These are phyloP conservation scores for Austroboletus eburneus DNA, from an alignment of 768 basidiomycete genomes.

Conservation along the genomic window DNA sequence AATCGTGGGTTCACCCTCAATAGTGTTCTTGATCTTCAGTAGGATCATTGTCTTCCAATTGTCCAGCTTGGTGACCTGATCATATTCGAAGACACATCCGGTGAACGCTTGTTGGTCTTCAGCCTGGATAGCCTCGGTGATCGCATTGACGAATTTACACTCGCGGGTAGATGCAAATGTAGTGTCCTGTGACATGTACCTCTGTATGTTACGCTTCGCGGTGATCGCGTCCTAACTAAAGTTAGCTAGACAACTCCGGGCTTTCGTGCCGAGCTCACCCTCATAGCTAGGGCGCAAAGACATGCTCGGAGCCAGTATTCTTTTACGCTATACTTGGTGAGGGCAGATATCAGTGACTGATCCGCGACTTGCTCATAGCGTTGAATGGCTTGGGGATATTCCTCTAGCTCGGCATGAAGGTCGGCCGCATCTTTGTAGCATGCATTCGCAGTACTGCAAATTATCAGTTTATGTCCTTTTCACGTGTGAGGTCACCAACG, in stretches of 20 bases:
- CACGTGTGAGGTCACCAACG: constrained; percentile 51
- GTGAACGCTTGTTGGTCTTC: constrained; percentile 75
- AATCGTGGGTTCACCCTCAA: constrained; percentile 53
- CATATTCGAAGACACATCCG: constrained; percentile 84
- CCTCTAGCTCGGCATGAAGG: constrained; percentile 82
- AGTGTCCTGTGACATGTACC: constrained; percentile 77
- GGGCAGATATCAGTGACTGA: constrained; percentile 68
- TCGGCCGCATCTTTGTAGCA: constrained; percentile 98
- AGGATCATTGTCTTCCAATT: constrained; percentile 94
- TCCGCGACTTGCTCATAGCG: constrained; percentile 90
- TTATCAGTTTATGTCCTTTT: constrained; percentile 1
- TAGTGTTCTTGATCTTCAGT: constrained; percentile 82
- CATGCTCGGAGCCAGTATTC: constrained; percentile 91
- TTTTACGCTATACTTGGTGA: constrained; percentile 99
- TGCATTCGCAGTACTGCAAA: constrained; percentile 81
- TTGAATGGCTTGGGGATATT: constrained; percentile 80
- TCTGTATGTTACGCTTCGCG: constrained; percentile 71
- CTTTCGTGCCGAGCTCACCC: constrained; percentile 50
- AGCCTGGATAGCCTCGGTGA: constrained; percentile 73
- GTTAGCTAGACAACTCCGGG: constrained; percentile 8
- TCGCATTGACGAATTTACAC: constrained; percentile 75
- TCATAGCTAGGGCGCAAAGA: constrained; percentile 85
- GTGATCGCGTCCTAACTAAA: constrained; percentile 72
- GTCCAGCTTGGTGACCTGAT: constrained; percentile 89
- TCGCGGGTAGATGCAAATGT: constrained; percentile 88